These are phyloP conservation scores for Ephemerocybe angulata DNA, from an alignment of 768 basidiomycete species.

Conservation along the genomic window DNA sequence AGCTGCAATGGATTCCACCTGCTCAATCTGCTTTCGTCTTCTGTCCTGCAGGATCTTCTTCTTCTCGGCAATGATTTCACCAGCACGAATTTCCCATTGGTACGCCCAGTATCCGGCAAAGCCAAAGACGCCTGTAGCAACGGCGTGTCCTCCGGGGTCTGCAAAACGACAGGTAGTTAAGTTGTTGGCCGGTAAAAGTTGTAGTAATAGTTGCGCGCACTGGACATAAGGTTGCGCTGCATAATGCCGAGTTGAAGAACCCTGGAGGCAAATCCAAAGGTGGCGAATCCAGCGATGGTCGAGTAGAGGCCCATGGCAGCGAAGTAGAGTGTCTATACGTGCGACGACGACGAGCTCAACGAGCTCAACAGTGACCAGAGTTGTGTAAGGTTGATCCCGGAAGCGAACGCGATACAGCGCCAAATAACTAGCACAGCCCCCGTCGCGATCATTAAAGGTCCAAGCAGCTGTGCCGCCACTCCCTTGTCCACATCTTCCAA, in stretches of 20 bases:
- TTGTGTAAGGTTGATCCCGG: constrained; percentile 10
- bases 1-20: constrained; percentile 26
- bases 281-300: constrained; percentile 73
- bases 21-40: constrained; percentile 36
- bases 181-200: constrained; percentile 1
- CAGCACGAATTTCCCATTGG: constrained; percentile 60
- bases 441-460: constrained; percentile 20
- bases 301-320: constrained; percentile 59
- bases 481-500: constrained; percentile 3
- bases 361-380: constrained; percentile 11
- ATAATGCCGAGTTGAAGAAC: constrained; percentile 87
- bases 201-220: constrained; percentile 41
- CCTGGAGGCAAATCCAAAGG: constrained; percentile 78
- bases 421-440: constrained; percentile 36
- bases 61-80: constrained; percentile 59
- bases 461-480: not conserved
- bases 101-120: constrained; percentile 74
- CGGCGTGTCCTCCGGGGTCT: constrained; percentile 73
- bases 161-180: not conserved
- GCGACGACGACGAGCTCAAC: constrained; percentile 7
- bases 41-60: constrained; percentile 54
- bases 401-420: constrained; percentile 21
- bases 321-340: not conserved
- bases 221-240: constrained; percentile 71
- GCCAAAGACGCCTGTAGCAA: constrained; percentile 69